Percentiles rank a stretch among this genome's conserved stretches.
These are phyloP conservation scores for Talaromyces funiculosus DNA, from an alignment of 2,329 filamentous ascomycete species.

Conservation along the genomic window DNA sequence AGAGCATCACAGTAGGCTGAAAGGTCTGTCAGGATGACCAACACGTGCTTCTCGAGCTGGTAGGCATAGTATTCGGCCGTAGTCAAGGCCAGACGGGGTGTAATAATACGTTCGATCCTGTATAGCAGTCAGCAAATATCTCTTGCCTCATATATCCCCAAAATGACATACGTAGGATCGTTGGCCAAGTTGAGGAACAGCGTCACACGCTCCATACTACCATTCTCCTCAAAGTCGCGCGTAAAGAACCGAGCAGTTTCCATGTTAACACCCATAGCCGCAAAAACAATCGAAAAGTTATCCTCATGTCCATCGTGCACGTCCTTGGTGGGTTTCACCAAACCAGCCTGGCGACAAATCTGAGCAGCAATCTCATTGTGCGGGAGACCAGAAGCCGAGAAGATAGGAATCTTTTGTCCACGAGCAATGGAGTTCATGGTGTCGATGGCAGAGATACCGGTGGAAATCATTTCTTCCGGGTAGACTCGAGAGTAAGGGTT, in stretches of 20 bases:
- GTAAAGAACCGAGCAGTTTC: constrained; percentile 99
- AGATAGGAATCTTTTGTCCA: constrained; percentile 99
- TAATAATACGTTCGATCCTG: constrained; percentile 99
- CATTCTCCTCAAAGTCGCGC: constrained; percentile 97
- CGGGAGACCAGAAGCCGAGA: constrained; percentile 94
- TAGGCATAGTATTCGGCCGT: constrained; percentile 99
- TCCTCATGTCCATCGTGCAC: constrained; percentile 96
- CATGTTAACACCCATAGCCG: constrained; percentile 99
- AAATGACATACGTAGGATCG: constrained; percentile 75
- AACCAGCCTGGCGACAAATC: constrained; percentile 93
- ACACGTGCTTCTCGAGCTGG: constrained; percentile 98
- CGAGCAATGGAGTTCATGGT: constrained; percentile 98
- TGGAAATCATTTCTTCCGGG: constrained; percentile 99
- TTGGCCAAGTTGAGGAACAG: constrained; percentile 99
- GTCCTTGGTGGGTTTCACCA: constrained; percentile 88
- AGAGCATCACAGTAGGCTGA: constrained; percentile 98
- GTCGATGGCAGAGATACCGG: constrained; percentile 97
- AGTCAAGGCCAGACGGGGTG: constrained; percentile 92
- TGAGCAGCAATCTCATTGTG: constrained; percentile 99
- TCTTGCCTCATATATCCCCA: neutral
- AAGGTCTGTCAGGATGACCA: constrained; percentile 97
- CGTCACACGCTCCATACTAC: constrained; percentile 93
- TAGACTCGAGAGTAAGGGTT: constrained; percentile 98
- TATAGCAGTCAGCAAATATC: neutral
- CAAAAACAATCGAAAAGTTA: constrained; percentile 99